Percentiles rank a stretch among this genome's conserved stretches.
Evolutionary conservation across 2,329 filamentous ascomycete genomes (phyloP).

Genomic region (Claviceps maximensis): DNA sequence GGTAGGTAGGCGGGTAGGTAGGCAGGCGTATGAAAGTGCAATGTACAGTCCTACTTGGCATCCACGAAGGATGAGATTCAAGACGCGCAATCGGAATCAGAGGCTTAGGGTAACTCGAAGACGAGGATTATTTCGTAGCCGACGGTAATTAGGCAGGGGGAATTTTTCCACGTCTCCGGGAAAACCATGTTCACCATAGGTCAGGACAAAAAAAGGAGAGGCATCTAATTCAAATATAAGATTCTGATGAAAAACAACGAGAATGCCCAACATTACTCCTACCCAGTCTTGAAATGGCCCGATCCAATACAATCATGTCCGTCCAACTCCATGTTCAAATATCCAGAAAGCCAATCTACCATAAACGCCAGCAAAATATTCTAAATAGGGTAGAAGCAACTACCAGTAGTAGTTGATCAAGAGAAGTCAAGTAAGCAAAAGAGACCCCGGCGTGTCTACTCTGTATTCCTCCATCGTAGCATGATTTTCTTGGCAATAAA

Average conservation of each 20-base stretch:
- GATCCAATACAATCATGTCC: background rate
- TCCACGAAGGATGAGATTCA: too few species aligned
- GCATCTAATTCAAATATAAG: background rate
- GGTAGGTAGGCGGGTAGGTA: too few species aligned
- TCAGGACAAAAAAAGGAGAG: background rate
- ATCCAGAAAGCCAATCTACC: background rate
- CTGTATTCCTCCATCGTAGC: background rate
- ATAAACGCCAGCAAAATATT: background rate
- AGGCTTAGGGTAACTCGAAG: background rate
- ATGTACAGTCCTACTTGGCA: too few species aligned
- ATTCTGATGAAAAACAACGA: background rate
- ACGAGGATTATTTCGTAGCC: too few species aligned
- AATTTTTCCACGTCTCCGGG: background rate
- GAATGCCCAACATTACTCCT: background rate
- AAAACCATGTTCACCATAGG: background rate
- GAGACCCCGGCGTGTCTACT: background rate
- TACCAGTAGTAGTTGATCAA: background rate
- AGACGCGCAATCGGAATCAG: background rate
- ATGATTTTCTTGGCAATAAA: background rate
- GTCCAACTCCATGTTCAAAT: background rate
- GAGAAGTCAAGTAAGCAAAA: background rate
- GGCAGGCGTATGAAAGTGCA: too few species aligned
- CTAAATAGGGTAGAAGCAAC: background rate
- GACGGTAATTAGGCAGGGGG: too few species aligned
- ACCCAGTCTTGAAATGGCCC: background rate